These are phyloP conservation scores for Naganishia vishniacii DNA, from an alignment of 768 basidiomycete genomes.

Conservation along the genomic window DNA sequence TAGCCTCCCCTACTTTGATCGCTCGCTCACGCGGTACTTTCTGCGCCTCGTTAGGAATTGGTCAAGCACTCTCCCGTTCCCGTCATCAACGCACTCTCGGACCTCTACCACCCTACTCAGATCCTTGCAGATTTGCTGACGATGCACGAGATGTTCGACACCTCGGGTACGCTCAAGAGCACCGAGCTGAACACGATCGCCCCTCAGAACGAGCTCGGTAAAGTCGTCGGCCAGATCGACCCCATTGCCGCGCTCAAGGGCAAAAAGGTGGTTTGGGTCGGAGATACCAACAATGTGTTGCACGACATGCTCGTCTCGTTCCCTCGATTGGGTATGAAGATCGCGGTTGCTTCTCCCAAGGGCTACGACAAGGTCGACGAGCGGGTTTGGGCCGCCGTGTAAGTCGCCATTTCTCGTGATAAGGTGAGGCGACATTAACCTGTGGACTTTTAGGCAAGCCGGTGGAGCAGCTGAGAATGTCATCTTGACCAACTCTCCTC, in stretches of 20 bases:
- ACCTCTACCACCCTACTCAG: constrained; percentile 94
- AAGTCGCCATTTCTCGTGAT: constrained; percentile 43
- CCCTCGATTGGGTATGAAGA: constrained; percentile 78
- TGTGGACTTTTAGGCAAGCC: constrained; percentile 29
- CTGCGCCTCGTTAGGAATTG: constrained; percentile 62
- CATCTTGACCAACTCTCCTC: constrained; percentile 54
- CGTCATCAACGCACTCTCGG: constrained; percentile 91
- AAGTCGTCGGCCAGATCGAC: constrained; percentile 24
- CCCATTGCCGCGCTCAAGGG: constrained; percentile 61
- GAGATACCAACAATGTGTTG: constrained; percentile 88
- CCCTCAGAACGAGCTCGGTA: constrained; percentile 27
- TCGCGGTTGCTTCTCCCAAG: constrained; percentile 76
- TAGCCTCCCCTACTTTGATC: not conserved
- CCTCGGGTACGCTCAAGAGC: constrained; percentile 7
- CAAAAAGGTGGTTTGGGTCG: constrained; percentile 85
- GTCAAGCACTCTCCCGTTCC: constrained; percentile 86
- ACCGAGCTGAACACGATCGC: constrained; percentile 24
- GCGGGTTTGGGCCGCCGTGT: constrained; percentile 75
- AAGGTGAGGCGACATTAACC: not conserved
- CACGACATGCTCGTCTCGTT: constrained; percentile 96
- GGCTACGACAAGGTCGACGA: constrained; percentile 51
- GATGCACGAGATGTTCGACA: constrained; percentile 61
- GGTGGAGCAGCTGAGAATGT: constrained; percentile 38
- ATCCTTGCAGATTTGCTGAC: constrained; percentile 88
- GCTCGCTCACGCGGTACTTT: too few species aligned